Base-by-base conservation (phyloP, 306 rosid species). In the Glycyrrhiza uralensis region DNA sequence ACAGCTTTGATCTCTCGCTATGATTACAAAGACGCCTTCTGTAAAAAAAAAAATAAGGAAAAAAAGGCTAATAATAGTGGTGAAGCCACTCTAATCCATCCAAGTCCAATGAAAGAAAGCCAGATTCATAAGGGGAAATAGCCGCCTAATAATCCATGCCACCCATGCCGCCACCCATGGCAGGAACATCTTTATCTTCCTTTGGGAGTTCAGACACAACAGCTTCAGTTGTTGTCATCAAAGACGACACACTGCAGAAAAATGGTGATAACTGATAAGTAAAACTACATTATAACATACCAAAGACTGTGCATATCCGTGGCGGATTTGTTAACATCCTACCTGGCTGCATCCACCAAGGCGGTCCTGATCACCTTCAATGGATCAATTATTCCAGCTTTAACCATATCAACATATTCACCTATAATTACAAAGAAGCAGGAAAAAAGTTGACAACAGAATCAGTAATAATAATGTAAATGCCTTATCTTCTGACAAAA, bases 221-320 rank as follows among this genome's bases (percentile, higher is more conserved):
- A 57, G 97, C 98, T 69, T 94, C 98, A 0, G 98, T 94, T n/a
- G 98, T 94, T 13, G 97, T 87, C 96, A 94, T 87, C 81, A 94
- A 81, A 42, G 98, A 94, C 13, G 98, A 91, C 59, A 94, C 96
- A 56, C 98, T 94, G 87, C 86, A 87, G 5, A 8, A 61, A 66
- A 72, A 77, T 19, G 12, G 24, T 4, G 17, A 66, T 23, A 2
- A 10, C 11, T 13, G 23, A 66, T 45, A 2, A 20, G 47, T 20
- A 65, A 17, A 6, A 55, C 66, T 13, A 73, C 14, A 41, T n/a
- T 51, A 30, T 8, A 46, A 29, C 28, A 52, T 17, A 69, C 23
- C 51, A 7, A 4, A 32, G 24, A 28, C 7, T n/a, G 12, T 42
- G 32, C 0, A 55, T 22, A 72, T 26, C 50, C 7, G 41, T 1